Base-by-base conservation (phyloP, 2,329 filamentous ascomycete genomes). In the Fusarium sacchari region DNA sequence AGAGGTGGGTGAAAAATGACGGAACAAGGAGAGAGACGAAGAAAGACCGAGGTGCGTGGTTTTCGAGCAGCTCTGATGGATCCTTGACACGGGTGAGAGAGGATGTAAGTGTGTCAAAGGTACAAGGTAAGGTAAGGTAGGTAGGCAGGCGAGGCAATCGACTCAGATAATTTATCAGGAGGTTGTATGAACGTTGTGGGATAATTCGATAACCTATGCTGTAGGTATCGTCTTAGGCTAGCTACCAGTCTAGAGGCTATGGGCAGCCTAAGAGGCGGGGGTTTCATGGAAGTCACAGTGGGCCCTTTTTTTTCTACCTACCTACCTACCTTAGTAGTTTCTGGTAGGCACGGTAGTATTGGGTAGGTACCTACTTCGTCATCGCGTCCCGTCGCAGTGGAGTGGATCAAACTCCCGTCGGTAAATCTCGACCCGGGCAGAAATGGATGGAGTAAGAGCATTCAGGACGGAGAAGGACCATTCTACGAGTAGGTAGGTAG, bases 151-250 rank as follows among this genome's bases (percentile, higher is more conserved):
- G 37, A 69, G 59, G 43, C 34, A 67, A 47, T 34, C 37, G 42
- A 50, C 37, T 37, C 44, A 70, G 50, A 64, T 58, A 47, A 60
- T 60, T 63, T 72, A 53, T 62, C 44, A 60, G 53, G 66, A 67
- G 50, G 43, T 59, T 44, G 42, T 62, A 52, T 62, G 46, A 47
- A 42, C 44, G 71, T 61, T 62, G 70, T 71, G 69, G 60, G 59
- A 74, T 57, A 71, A 71, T 68, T 73, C 68, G 71, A 73, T 60
- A 67, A 67, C n/a, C n/a, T n/a, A n/a, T 57, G 24, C 20, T 43
- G 64, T 60, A 67, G 64, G 40, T 30, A 43, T 28, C 44, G 18
- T 46, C 18, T 46, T 46, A 46, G 43, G 43, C 13, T n/a, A n/a
- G n/a, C n/a, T 24, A 11, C 13, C 4, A 24, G 46, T 32, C 46